These are phyloP conservation scores for Priceomyces castillae DNA, from an alignment of 805 yeast species.

Conservation along the genomic window DNA sequence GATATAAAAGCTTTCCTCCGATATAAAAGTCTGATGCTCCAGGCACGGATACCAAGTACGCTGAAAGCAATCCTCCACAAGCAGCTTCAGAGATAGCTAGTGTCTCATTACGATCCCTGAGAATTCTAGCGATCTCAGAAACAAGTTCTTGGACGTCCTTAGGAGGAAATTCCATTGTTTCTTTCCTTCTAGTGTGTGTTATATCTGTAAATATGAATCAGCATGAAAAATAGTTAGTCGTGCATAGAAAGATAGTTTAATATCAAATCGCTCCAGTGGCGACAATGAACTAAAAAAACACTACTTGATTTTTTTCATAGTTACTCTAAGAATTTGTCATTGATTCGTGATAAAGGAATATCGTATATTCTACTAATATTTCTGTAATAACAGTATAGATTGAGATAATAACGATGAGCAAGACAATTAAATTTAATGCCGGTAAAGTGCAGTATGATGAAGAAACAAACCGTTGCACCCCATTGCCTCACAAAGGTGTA, in stretches of 20 bases:
- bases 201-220: neutral
- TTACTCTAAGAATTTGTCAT: neutral
- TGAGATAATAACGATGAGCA: conserved; percentile 12
- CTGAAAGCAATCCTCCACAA: conserved; percentile 82
- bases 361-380: neutral
- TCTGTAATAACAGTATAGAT: neutral
- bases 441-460: conserved; percentile 70
- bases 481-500: conserved; percentile 67
- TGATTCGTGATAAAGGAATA: neutral
- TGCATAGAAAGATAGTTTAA: neutral
- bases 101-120: conserved; percentile 56
- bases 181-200: neutral
- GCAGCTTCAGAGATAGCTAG: conserved; percentile 84
- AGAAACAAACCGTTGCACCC: conserved; percentile 60
- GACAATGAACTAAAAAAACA: neutral
- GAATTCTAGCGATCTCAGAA: conserved; percentile 52
- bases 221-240: neutral
- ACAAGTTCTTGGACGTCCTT: conserved; percentile 50
- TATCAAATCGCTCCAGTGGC: conserved; percentile 2
- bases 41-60: conserved; percentile 76
- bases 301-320: too few species aligned
- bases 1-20: conserved; percentile 80
- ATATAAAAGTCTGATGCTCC: conserved; percentile 83
- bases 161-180: conserved; percentile 55
- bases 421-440: conserved; percentile 63